A percentile compares a stretch with the other conserved stretches of the same genome.
Evolutionary conservation across 164 flowering plant genomes (phyloP).

Genomic region (Vitis rotundifolia): DNA sequence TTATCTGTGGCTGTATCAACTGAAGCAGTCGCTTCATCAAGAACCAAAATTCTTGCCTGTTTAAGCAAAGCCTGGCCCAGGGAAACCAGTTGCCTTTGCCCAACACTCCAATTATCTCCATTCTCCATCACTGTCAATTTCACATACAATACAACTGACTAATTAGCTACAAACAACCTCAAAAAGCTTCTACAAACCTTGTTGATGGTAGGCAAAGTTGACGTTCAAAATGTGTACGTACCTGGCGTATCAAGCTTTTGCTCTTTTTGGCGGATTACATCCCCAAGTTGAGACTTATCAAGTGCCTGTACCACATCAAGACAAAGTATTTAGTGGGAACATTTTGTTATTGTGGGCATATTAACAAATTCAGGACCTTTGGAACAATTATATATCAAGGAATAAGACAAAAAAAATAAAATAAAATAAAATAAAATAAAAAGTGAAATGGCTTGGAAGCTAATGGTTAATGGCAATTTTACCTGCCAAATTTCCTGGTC

Average conservation of each 20-base stretch:
- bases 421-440: too few species aligned
- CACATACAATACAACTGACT: neutral
- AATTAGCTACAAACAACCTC: neutral
- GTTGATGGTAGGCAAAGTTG: neutral
- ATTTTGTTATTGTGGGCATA: neutral
- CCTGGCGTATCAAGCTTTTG: slow-evolving; percentile 90
- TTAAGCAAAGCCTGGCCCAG: slow-evolving; percentile 90
- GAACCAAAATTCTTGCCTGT: slow-evolving; percentile 87
- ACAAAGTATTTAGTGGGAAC: neutral
- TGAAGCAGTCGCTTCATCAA: slow-evolving; percentile 98
- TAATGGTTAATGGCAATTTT: neutral
- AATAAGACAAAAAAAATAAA: too few species aligned
- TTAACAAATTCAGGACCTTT: neutral
- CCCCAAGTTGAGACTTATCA: slow-evolving; percentile 94
- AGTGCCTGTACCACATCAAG: slow-evolving; percentile 66
- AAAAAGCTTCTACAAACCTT: neutral
- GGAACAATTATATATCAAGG: too few species aligned
- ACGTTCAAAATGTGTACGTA: slow-evolving; percentile 16
- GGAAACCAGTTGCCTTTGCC: slow-evolving; percentile 94
- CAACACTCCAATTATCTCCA: slow-evolving; percentile 99
- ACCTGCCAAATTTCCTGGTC: slow-evolving; percentile 95
- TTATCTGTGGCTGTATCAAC: slow-evolving; percentile 97
- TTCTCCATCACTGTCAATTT: slow-evolving; percentile 76
- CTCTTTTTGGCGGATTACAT: slow-evolving; percentile 69
- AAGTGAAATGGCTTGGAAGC: neutral